Evolutionary conservation across 768 basidiomycete genomes (phyloP), one percentile per base, ranked within the genome.

Genomic region (Clavulina sp.): DNA sequence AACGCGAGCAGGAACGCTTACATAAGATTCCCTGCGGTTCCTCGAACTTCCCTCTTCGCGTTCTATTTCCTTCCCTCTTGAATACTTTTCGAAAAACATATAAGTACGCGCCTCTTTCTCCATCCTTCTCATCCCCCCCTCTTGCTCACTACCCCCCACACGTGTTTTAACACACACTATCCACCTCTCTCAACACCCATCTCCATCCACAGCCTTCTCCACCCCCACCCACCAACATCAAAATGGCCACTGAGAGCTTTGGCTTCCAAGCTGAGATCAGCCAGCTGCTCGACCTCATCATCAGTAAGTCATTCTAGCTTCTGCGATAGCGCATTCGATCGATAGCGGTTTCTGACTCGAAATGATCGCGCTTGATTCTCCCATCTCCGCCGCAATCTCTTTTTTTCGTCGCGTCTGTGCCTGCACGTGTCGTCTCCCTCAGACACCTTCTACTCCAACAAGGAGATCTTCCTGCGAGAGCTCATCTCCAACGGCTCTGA

Each of bases 371-470:
- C 34, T 21, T 38, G 13, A 38, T 38, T 13, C 13, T 21, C 36
- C 13, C 21, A 38, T 38, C 36, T 38, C 36, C 21, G 21, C 13
- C 36, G 21, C 13, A 13, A 13, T 13, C 21, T 21, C 21, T 38
- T 38, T 38, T 21, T 38, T 38, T 21, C 13, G 36, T 38, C 21
- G 13, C 36, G 36, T 13, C 36, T 21, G 13, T 38, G 13, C 13
- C 36, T 21, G 36, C 36, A 21, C 36, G 13, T 16, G 13, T 46
- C 9, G 13, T 46, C 9, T 48, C 13, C 48, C 43, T 6, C 58
- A 87, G 85, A 96, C 76, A 96, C 93, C 57, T 97, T 97, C 81
- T 99, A 97, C 80, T 95, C 91, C 56, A 96, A 99, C 81, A 99
- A 99, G 76, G 93, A 96, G 72, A 97, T 99, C 68, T 97, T 97